Conservation (phyloP, 345 rosid species). For the Brassica incana region DNA sequence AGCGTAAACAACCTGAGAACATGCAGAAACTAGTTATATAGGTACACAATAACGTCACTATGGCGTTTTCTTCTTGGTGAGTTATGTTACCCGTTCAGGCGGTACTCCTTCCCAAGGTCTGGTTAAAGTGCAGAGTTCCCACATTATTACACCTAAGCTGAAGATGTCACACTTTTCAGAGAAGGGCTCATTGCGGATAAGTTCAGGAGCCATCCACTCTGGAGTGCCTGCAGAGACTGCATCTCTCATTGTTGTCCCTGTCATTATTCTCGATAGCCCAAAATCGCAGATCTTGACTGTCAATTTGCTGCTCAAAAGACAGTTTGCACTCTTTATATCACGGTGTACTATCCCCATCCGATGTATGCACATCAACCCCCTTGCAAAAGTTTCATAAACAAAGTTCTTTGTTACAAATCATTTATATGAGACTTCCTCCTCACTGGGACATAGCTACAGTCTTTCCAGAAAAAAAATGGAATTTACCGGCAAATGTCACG, state of each 20-base stretch:
- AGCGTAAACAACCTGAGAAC: slow-evolving; percentile 76
- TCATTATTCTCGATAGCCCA: slow-evolving; percentile 91
- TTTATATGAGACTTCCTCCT: neutral
- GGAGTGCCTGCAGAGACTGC: slow-evolving; percentile 95
- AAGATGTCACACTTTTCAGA: slow-evolving; percentile 97
- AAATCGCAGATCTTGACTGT: slow-evolving; percentile 97
- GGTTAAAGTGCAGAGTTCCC: slow-evolving; percentile 91
- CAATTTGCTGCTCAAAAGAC: slow-evolving; percentile 87
- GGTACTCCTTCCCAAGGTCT: slow-evolving; percentile 98
- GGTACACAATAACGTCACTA: neutral
- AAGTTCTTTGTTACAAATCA: neutral
- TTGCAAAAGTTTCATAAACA: slow-evolving; percentile 22
- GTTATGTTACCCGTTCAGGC: slow-evolving; percentile 70
- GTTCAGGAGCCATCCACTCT: slow-evolving; percentile 99
- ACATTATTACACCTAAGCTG: slow-evolving; percentile 97
- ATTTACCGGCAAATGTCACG: slow-evolving; percentile 95
- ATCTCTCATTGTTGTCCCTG: slow-evolving; percentile 65
- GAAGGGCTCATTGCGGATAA: slow-evolving; percentile 84
- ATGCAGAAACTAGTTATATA: slow-evolving; percentile 7
- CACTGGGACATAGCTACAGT: neutral
- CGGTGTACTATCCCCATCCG: slow-evolving; percentile 95
- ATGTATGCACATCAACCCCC: slow-evolving; percentile 99
- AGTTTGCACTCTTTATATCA: slow-evolving; percentile 84
- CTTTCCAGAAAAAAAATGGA: neutral
- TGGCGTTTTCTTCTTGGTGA: slow-evolving; percentile 1